Percentiles rank a stretch among this genome's conserved stretches.
Conservation (phyloP, 352 stramenopile species). For the Salisapilia sapeloensis region DNA sequence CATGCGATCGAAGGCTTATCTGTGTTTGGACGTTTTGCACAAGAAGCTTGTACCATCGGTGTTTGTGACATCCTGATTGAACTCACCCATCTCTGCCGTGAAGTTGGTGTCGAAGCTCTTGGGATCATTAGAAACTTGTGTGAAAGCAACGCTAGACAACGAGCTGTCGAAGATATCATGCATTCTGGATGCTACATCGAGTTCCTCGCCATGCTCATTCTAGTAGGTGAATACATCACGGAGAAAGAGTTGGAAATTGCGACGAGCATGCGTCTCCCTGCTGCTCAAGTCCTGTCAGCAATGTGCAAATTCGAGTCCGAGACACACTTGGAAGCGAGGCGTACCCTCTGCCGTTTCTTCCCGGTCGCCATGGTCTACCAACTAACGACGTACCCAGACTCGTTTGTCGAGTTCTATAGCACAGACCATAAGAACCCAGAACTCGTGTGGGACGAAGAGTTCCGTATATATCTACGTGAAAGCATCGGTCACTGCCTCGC, state of each 20-base stretch:
- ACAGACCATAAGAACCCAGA: slow-evolving; percentile 85
- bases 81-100: slow-evolving; percentile 35
- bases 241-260: slow-evolving; percentile 41
- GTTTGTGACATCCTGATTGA: slow-evolving; percentile 73
- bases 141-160: slow-evolving; percentile 15
- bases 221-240: slow-evolving; percentile 36
- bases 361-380: slow-evolving; percentile 35
- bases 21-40: slow-evolving; percentile 33
- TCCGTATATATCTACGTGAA: slow-evolving; percentile 68
- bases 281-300: slow-evolving; percentile 41
- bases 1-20: slow-evolving; percentile 30
- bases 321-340: slow-evolving; percentile 28
- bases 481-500: slow-evolving; percentile 62
- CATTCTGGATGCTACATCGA: slow-evolving; percentile 59
- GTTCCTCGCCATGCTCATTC: slow-evolving; percentile 60
- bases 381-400: slow-evolving; percentile 26
- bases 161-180: slow-evolving; percentile 42
- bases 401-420: slow-evolving; percentile 41
- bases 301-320: slow-evolving; percentile 24
- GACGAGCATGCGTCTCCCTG: slow-evolving; percentile 33
- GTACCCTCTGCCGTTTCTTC: slow-evolving; percentile 49
- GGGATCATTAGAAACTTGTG: slow-evolving; percentile 53
- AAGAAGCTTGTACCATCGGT: slow-evolving; percentile 22
- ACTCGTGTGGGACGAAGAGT: slow-evolving; percentile 86
- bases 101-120: slow-evolving; percentile 31